A percentile compares a stretch with the other conserved stretches of the same genome.
Conservation (phyloP, 495 filamentous ascomycete genomes). For the Terfezia boudieri region DNA sequence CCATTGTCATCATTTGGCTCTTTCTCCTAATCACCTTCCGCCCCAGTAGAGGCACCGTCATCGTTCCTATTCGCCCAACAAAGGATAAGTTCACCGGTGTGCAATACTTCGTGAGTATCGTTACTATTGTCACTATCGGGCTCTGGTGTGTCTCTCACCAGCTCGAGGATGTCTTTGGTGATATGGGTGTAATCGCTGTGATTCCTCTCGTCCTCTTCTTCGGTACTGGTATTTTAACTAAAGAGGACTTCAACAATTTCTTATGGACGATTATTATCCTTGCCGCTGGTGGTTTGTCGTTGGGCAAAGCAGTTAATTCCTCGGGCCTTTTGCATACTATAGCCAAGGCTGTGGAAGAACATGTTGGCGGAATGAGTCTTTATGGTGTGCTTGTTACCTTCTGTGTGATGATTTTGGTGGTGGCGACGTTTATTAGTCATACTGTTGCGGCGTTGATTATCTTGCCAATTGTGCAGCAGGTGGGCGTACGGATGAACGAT, state of each 20-base stretch:
- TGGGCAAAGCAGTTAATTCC: conserved; percentile 85
- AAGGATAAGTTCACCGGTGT: conserved; percentile 71
- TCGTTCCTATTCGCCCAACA: conserved; percentile 72
- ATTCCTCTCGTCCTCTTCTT: conserved; percentile 93
- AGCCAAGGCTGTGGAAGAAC: conserved; percentile 45
- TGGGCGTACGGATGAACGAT: conserved; percentile 62
- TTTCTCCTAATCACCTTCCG: conserved; percentile 68
- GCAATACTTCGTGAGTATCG: conserved; percentile 75
- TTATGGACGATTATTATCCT: conserved; percentile 99
- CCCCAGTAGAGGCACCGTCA: conserved; percentile 63
- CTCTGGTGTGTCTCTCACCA: conserved; percentile 88
- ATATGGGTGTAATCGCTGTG: conserved; percentile 97
- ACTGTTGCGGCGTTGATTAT: conserved; percentile 94
- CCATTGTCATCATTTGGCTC: conserved; percentile 71
- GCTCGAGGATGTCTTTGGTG: conserved; percentile 67
- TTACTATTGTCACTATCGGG: conserved; percentile 68
- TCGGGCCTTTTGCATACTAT: conserved; percentile 86
- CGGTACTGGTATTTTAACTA: conserved; percentile 87
- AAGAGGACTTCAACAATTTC: conserved; percentile 99
- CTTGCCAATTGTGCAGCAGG: conserved; percentile 65
- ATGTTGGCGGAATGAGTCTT: conserved; percentile 56
- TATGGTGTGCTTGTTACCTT: conserved; percentile 82
- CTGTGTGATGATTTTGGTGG: conserved; percentile 60
- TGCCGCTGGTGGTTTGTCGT: conserved; percentile 74
- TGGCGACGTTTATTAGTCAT: conserved; percentile 95